Conservation (phyloP, 805 yeast species). For the Metschnikowia gelsemii region DNA sequence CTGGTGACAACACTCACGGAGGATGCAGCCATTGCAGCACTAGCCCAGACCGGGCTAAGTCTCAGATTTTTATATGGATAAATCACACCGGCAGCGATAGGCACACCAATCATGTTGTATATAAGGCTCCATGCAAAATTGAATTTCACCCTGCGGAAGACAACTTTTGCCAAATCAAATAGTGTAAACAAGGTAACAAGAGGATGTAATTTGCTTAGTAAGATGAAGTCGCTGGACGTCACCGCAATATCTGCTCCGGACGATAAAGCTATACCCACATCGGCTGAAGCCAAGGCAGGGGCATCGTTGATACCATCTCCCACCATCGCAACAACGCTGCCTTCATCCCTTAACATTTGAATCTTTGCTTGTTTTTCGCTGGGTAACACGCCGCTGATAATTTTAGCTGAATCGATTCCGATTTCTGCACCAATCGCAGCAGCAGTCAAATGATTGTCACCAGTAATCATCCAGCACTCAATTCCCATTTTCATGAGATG, state of each 20-base stretch:
- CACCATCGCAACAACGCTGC: conserved; percentile 57
- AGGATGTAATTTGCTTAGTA: conserved; percentile 54
- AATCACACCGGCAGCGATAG: conserved; percentile 67
- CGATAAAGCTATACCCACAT: conserved; percentile 75
- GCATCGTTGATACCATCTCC: conserved; percentile 87
- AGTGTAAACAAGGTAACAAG: conserved; percentile 53
- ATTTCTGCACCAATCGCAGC: conserved; percentile 61
- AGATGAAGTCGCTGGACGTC: conserved; percentile 70
- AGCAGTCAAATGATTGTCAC: conserved; percentile 70
- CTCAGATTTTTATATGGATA: conserved; percentile 56
- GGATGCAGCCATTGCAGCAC: conserved; percentile 64
- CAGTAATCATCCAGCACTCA: conserved; percentile 73
- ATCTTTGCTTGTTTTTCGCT: conserved; percentile 66
- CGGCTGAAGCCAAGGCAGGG: conserved; percentile 72
- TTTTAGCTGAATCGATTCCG: conserved; percentile 49
- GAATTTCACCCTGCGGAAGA: conserved; percentile 53
- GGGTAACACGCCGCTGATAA: conserved; percentile 72
- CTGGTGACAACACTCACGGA: conserved; percentile 58
- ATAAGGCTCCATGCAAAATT: conserved; percentile 61
- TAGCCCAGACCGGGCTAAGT: conserved; percentile 63
- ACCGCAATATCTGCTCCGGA: conserved; percentile 76
- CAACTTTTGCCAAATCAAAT: conserved; percentile 49
- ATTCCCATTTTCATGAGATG: conserved; percentile 41
- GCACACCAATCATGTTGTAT: conserved; percentile 57
- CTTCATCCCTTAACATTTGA: conserved; percentile 48